Conservation (phyloP, 2,329 filamentous ascomycete genomes). For the Botryosphaeria dothidea region DNA sequence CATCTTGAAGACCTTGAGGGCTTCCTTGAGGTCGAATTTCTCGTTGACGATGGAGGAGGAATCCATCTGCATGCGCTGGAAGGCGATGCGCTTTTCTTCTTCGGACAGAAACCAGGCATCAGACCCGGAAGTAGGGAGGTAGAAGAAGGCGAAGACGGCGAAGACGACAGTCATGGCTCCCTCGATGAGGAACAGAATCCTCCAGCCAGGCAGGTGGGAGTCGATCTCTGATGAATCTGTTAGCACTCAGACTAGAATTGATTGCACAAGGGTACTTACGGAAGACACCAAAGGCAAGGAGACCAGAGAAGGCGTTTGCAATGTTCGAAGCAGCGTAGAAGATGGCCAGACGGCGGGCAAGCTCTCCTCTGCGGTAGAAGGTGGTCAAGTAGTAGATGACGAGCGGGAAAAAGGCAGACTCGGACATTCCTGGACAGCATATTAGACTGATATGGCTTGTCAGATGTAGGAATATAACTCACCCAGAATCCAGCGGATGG, state of each 20-base stretch:
- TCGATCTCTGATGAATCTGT: constrained; percentile 43
- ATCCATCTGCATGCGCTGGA: constrained; percentile 74
- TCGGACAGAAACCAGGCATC: constrained; percentile 66
- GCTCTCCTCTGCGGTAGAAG: constrained; percentile 71
- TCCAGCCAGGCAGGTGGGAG: constrained; percentile 58
- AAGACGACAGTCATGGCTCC: constrained; percentile 60
- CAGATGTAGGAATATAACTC: no score
- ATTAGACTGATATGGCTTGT: neutral
- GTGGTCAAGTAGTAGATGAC: constrained; percentile 63
- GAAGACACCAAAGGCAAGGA: constrained; percentile 63
- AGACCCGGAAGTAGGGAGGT: constrained; percentile 65
- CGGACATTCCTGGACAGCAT: constrained; percentile 42
- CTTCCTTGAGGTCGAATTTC: constrained; percentile 54
- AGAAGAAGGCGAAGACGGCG: constrained; percentile 66
- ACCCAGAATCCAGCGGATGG: constrained; percentile 69
- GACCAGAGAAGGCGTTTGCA: constrained; percentile 65
- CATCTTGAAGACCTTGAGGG: constrained; percentile 55
- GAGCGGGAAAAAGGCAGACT: constrained; percentile 69
- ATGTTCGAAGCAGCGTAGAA: constrained; percentile 79
- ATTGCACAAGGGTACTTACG: constrained; percentile 34
- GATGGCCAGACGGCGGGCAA: constrained; percentile 68
- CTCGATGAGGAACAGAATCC: constrained; percentile 67
- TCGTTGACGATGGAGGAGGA: constrained; percentile 66
- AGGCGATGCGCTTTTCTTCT: constrained; percentile 68
- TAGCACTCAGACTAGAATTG: constrained; percentile 25